phyloP scores from a whole-genome alignment of 805 yeast species.

The Wickerhamiella galacta region DNA sequence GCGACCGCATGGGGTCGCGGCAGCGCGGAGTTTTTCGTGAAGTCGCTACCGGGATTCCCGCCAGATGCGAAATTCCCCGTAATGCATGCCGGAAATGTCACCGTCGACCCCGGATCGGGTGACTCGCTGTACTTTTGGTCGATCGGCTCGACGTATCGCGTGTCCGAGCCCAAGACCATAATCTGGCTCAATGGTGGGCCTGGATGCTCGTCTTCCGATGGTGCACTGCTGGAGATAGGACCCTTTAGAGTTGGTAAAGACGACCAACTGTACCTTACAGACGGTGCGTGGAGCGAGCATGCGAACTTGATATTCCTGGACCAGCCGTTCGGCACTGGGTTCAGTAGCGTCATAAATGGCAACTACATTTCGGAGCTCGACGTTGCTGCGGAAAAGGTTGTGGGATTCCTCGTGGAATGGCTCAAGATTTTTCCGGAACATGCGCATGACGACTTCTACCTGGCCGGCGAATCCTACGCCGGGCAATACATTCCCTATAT shows the following conservation, averaged over 20 bases:
- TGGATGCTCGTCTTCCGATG: constrained; percentile 96
- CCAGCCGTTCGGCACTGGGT: constrained; percentile 93
- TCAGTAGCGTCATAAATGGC: constrained; percentile 38
- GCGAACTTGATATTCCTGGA: constrained; percentile 76
- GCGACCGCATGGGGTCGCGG: neutral
- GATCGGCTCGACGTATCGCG: constrained; percentile 25
- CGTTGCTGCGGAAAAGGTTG: constrained; percentile 44
- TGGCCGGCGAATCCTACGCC: constrained; percentile 94
- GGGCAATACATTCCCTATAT: constrained; percentile 92
- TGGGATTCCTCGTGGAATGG: constrained; percentile 49
- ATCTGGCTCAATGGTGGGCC: constrained; percentile 98
- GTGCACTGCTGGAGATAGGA: constrained; percentile 83
- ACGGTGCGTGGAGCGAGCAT: constrained; percentile 70
- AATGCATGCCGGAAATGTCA: constrained; percentile 45
- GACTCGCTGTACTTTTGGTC: constrained; percentile 67
- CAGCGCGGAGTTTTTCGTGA: constrained; percentile 16
- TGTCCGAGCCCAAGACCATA: constrained; percentile 22
- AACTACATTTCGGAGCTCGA: constrained; percentile 25
- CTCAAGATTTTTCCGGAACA: constrained; percentile 62
- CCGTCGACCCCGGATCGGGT: constrained; percentile 31
- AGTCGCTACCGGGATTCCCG: constrained; percentile 20
- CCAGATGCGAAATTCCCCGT: constrained; percentile 19
- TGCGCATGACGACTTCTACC: constrained; percentile 38
- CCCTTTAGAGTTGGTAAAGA: constrained; percentile 48
- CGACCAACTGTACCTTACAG: constrained; percentile 32